Percentiles rank a stretch among this genome's conserved stretches.
These are phyloP conservation scores for Aspergillus niger DNA, from an alignment of 2,329 filamentous ascomycete species.

Conservation along the genomic window DNA sequence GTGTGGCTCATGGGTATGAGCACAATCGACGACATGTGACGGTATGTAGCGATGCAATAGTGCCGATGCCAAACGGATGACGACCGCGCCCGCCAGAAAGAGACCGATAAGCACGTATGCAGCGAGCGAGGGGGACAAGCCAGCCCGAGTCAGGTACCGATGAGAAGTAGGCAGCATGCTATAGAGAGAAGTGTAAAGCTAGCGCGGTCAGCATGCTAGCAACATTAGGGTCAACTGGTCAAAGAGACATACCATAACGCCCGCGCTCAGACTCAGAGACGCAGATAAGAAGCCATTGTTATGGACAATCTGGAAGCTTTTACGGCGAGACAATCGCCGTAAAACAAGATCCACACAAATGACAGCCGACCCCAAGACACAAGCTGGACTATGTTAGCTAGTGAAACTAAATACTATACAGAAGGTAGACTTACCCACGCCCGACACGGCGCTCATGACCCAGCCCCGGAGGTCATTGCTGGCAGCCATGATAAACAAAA, in stretches of 20 bases:
- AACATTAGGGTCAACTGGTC: not conserved
- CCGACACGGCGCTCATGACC: constrained; percentile 84
- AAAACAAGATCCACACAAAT: constrained; percentile 84
- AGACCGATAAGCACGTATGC: constrained; percentile 52
- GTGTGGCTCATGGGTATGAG: constrained; percentile 46
- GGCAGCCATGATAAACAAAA: constrained; percentile 46
- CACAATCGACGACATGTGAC: constrained; percentile 53
- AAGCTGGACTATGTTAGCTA: constrained; percentile 41
- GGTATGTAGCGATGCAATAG: constrained; percentile 52
- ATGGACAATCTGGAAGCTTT: constrained; percentile 81
- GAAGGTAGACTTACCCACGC: constrained; percentile 59
- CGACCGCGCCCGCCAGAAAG: constrained; percentile 51
- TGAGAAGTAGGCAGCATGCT: constrained; percentile 90
- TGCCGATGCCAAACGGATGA: constrained; percentile 48
- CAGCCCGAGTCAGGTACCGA: constrained; percentile 70
- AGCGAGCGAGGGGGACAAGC: constrained; percentile 66
- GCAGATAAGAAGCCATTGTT: constrained; percentile 85
- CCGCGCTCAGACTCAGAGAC: constrained; percentile 89
- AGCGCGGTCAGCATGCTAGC: not conserved
- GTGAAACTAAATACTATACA: constrained; percentile 4
- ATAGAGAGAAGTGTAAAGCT: constrained; percentile 91
- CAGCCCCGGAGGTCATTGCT: constrained; percentile 88
- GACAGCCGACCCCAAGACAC: constrained; percentile 73
- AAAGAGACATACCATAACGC: constrained; percentile 75
- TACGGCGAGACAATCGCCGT: constrained; percentile 70